A percentile compares a stretch with the other conserved stretches of the same genome.
Evolutionary conservation across 768 basidiomycete species (phyloP).

Genomic region (Psilocybe subaeruginosa): DNA sequence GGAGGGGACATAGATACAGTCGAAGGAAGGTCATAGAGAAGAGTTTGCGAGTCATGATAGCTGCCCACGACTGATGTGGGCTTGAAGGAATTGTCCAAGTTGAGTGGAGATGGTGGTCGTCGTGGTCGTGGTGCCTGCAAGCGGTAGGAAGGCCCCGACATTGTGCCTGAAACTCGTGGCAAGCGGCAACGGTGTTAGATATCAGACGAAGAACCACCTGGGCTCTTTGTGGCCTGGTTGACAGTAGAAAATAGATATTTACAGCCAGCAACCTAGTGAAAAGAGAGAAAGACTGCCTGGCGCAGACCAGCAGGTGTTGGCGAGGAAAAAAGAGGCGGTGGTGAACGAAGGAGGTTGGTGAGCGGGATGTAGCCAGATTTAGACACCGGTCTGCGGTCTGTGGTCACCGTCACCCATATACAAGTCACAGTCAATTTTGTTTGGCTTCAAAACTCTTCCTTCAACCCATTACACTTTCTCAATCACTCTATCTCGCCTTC

Average conservation of each 20-base stretch:
- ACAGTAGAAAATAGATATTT: slow-evolving; percentile 19
- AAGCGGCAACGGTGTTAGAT: slow-evolving; percentile 15
- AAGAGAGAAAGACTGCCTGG: slow-evolving; percentile 13
- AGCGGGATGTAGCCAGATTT: slow-evolving; percentile 21
- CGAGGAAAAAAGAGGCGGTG: slow-evolving; percentile 5
- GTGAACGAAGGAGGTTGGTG: slow-evolving; percentile 15
- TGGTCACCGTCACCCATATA: slow-evolving; percentile 23
- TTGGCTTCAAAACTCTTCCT: slow-evolving; percentile 3
- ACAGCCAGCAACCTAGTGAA: slow-evolving; percentile 14
- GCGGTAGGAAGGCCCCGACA: slow-evolving; percentile 67
- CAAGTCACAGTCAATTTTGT: slow-evolving; percentile 14
- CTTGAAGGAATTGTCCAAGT: slow-evolving; percentile 51
- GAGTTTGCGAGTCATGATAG: slow-evolving; percentile 56
- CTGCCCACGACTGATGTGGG: slow-evolving; percentile 42
- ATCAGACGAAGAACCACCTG: slow-evolving; percentile 25
- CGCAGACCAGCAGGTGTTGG: slow-evolving; percentile 7
- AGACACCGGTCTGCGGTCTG: slow-evolving; percentile 15
- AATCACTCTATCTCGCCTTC: not conserved
- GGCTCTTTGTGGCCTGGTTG: slow-evolving; percentile 15
- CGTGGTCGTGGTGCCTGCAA: slow-evolving; percentile 67
- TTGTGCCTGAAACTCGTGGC: slow-evolving; percentile 32
- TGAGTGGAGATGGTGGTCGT: slow-evolving; percentile 63
- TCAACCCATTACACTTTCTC: not conserved
- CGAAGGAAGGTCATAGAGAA: slow-evolving; percentile 79
- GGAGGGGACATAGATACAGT: slow-evolving; percentile 61